A percentile compares a stretch with the other conserved stretches of the same genome.
Conservation (phyloP, 768 basidiomycete species). For the Trametopsis cervina region DNA sequence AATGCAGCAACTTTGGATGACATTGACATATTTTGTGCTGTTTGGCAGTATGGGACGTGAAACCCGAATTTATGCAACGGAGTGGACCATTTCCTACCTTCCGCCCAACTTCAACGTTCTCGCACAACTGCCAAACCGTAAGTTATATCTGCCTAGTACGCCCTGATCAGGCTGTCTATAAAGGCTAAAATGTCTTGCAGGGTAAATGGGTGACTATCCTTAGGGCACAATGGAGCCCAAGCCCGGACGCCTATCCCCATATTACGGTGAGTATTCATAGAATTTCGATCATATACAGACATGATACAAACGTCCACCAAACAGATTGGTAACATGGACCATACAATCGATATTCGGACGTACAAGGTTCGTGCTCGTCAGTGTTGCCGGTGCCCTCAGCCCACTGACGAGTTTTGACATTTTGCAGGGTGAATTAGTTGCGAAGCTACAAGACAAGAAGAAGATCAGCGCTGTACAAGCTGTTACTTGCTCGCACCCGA, state of each 20-base stretch:
- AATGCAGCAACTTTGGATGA: not conserved
- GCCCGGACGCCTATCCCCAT: conserved; percentile 76
- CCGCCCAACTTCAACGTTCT: conserved; percentile 53
- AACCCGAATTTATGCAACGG: conserved; percentile 40
- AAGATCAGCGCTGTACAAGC: conserved; percentile 82
- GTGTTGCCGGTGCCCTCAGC: too few relatives aligned
- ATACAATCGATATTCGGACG: conserved; percentile 67
- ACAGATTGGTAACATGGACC: conserved; percentile 75
- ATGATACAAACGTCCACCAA: not conserved
- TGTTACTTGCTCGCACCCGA: conserved; percentile 86
- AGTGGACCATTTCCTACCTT: conserved; percentile 49
- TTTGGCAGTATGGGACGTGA: conserved; percentile 68
- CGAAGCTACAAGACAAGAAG: conserved; percentile 49
- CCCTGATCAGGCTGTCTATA: not conserved
- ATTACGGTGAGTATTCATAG: conserved; percentile 53
- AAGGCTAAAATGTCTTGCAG: conserved; percentile 30
- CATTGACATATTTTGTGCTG: not conserved
- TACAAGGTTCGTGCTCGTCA: conserved; percentile 64
- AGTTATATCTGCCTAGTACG: not conserved
- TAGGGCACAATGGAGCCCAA: conserved; percentile 71
- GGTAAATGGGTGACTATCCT: conserved; percentile 79
- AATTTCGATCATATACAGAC: not conserved
- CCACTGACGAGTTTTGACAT: not conserved
- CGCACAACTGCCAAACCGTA: conserved; percentile 80
- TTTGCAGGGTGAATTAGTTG: conserved; percentile 62